Evolutionary conservation across 139 green algal genomes (phyloP).

Genomic region (Haematococcus lacustris): DNA sequence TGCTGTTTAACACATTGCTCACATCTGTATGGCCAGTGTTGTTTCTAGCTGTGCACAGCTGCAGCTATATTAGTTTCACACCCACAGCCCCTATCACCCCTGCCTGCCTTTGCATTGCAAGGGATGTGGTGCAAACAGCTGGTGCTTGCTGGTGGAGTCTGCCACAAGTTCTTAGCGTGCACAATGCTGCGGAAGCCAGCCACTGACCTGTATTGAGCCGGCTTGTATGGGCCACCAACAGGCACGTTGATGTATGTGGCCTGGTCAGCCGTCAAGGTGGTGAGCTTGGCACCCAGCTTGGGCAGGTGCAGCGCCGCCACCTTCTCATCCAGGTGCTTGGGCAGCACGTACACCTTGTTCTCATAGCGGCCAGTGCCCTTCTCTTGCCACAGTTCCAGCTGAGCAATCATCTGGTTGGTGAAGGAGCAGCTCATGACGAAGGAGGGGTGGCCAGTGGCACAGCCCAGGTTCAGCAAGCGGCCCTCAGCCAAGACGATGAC

Average conservation of each 20-base stretch:
- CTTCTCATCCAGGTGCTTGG: conserved; percentile 99
- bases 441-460: conserved; percentile 96
- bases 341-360: conserved; percentile 99
- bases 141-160: too few species aligned
- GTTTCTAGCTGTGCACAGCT: too few species aligned
- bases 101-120: too few species aligned
- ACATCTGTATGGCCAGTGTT: too few species aligned
- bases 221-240: conserved; percentile 93
- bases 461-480: conserved; percentile 98
- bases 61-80: too few species aligned
- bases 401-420: conserved; percentile 99
- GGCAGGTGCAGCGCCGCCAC: conserved; percentile 88
- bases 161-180: too few species aligned
- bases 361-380: conserved; percentile 88
- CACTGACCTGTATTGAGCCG: conserved; percentile 83
- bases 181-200: too few species aligned
- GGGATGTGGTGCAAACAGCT: too few species aligned
- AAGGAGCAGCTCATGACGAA: conserved; percentile 99
- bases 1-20: too few species aligned
- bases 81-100: too few species aligned
- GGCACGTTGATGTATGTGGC: conserved; percentile 96
- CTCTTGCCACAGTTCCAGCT: conserved; percentile 99
- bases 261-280: conserved; percentile 82
- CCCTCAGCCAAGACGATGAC: conserved; percentile 98
- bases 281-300: conserved; percentile 97